A percentile compares a stretch with the other conserved stretches of the same genome.
These are phyloP conservation scores for Trametes polyzona DNA, from an alignment of 1,284 basidiomycete genomes.

Conservation along the genomic window DNA sequence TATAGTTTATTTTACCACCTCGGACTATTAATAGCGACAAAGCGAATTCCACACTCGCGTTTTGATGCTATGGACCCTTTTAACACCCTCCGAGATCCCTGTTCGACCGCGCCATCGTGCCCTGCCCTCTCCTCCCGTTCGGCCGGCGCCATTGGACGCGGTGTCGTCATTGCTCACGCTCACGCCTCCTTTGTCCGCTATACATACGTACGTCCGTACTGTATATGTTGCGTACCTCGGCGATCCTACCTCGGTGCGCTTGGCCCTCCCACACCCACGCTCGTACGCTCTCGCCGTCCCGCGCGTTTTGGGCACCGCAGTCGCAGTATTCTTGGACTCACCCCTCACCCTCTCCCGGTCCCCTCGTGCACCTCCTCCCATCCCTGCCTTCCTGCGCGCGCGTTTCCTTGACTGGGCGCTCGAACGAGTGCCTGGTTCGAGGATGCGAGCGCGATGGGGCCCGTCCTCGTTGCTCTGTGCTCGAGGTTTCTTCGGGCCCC, in stretches of 20 bases:
- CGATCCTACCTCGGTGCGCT: no score
- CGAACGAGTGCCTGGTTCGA: background rate
- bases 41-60: constrained; percentile 9
- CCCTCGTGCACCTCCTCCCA: background rate
- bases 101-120: background rate
- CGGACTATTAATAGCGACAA: constrained; percentile 27
- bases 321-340: background rate
- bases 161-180: no score
- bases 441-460: background rate
- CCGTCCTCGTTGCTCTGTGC: background rate
- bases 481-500: no score
- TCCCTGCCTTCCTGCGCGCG: background rate
- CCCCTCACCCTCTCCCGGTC: background rate
- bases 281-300: background rate
- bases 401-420: no score
- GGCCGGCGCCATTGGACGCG: no score
- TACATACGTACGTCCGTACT: background rate
- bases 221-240: no score
- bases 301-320: background rate
- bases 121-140: no score
- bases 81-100: background rate
- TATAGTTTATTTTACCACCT: constrained; percentile 28
- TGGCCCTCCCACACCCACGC: background rate
- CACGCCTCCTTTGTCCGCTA: background rate
- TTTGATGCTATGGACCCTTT: constrained; percentile 27